phyloP scores from a whole-genome alignment of 768 basidiomycete genomes.

The Hygrophorus pudorinus region DNA sequence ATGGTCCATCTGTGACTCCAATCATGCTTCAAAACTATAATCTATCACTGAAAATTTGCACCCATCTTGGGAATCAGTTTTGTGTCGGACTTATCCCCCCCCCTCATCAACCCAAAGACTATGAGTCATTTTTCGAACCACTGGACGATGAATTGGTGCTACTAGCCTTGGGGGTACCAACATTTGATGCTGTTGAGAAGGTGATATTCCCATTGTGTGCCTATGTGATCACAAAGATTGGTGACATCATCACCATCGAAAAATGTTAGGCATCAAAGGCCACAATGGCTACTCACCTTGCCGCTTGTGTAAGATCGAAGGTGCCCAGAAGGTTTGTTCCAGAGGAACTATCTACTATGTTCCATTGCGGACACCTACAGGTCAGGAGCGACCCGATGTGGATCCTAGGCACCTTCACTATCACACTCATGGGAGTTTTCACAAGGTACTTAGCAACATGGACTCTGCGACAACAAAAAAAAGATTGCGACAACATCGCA shows the following conservation, averaged over 20 bases:
- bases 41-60: slow-evolving; percentile 26
- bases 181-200: slow-evolving; percentile 20
- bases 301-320: slow-evolving; percentile 23
- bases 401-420: not conserved
- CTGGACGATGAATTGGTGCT: slow-evolving; percentile 25
- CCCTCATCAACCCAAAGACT: slow-evolving; percentile 31
- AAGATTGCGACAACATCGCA: slow-evolving; percentile 8
- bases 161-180: slow-evolving; percentile 25
- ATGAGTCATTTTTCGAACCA: slow-evolving; percentile 34
- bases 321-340: slow-evolving; percentile 6
- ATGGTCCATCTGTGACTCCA: slow-evolving; percentile 24
- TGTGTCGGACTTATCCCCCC: slow-evolving; percentile 34
- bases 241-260: slow-evolving; percentile 25
- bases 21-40: slow-evolving; percentile 32
- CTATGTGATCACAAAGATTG: slow-evolving; percentile 17
- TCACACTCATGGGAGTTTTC: slow-evolving; percentile 13
- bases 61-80: slow-evolving; percentile 21
- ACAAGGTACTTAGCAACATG: not conserved
- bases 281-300: slow-evolving; percentile 25
- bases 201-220: slow-evolving; percentile 17
- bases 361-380: slow-evolving; percentile 10
- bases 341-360: slow-evolving; percentile 14
- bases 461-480: slow-evolving; percentile 1
- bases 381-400: not conserved
- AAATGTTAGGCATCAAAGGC: slow-evolving; percentile 25